phyloP scores from a whole-genome alignment of 1,284 basidiomycete genomes.

The Xanthoconium separans region DNA sequence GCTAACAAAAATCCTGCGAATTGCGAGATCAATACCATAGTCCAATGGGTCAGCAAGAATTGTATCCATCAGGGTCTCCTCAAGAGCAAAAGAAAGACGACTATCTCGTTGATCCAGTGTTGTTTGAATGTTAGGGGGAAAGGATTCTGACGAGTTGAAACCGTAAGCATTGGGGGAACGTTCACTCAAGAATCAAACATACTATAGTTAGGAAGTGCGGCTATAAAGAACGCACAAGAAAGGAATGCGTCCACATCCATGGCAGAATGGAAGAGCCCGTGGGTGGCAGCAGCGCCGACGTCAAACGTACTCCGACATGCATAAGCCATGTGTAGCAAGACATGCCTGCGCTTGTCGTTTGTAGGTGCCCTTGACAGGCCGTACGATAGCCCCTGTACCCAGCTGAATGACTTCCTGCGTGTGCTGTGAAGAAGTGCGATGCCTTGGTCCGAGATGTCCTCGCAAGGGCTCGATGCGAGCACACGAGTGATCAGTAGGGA shows the following conservation, averaged over 20 bases:
- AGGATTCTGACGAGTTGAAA: not conserved
- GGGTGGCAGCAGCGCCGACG: not conserved
- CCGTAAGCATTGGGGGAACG: not conserved
- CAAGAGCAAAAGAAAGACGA: not conserved
- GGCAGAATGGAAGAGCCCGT: not conserved
- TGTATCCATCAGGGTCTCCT: not conserved
- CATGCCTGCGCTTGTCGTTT: rapidly evolving
- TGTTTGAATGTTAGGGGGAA: not conserved
- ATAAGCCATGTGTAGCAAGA: not conserved
- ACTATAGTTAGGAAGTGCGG: not conserved
- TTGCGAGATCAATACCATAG: not conserved
- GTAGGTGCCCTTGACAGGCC: not conserved
- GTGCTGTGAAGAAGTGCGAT: slow-evolving; percentile 27
- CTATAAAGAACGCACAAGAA: not conserved
- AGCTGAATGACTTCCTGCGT: slow-evolving; percentile 34
- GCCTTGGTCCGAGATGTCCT: not conserved
- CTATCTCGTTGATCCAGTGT: not conserved
- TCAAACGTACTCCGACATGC: not conserved
- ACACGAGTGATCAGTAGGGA: slow-evolving; percentile 27
- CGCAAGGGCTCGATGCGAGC: slow-evolving; percentile 22
- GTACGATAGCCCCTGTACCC: slow-evolving; percentile 32
- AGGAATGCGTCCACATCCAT: not conserved
- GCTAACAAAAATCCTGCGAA: not conserved
- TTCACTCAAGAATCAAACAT: not conserved
- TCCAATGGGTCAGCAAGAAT: not conserved